Evolutionary conservation across 108 stramenopile species (phyloP), one percentile per base, ranked within the genome.

Genomic region (Cyclotella sp.): DNA sequence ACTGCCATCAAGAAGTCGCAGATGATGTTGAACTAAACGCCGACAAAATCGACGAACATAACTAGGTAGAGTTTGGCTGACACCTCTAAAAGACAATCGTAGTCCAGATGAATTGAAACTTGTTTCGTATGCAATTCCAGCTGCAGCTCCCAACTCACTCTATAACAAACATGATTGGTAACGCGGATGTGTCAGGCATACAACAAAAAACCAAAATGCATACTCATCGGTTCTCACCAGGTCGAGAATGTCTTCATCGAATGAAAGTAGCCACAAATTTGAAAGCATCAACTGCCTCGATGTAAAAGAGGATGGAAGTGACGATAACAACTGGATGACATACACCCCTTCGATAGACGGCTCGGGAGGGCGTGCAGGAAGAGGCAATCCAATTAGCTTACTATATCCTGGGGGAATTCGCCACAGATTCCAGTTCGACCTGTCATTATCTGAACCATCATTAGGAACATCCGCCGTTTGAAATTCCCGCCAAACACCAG

Each of bases 91-190:
- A 44, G 73, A 84, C 34, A 94, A 34, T 27, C 93, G 78, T 69
- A 94, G 70, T 12, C 93, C 93, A 46, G 78, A 85, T 52, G 78
- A 69, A 74, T 94, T 94, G 68, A 89, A 89, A 28, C 87, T 86
- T 5, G 90, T 84, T 28, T 94, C 93, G 64, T 90, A 91, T 0
- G 90, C 93, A 39, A 94, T 77, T 6, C 90, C 90, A n/a, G 76
- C 90, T 34, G 86, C 73, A 43, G 88, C 86, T 10, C 93, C 93
- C 0, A 94, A 84, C 53, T 90, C 93, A 18, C 89, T 89, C 79
- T 65, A 30, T 9, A 5, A 28, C 22, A 30, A 4, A 13, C 10
- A 44, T 16, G 13, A 29, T 22, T 40, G 16, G 0, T 1, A 58
- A n/a, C 58, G 34, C 9, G 30, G 34, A 60, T 40, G 1, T 34